phyloP scores from a whole-genome alignment of 2,329 filamentous ascomycete genomes.

The Furcasterigmium furcatum region DNA sequence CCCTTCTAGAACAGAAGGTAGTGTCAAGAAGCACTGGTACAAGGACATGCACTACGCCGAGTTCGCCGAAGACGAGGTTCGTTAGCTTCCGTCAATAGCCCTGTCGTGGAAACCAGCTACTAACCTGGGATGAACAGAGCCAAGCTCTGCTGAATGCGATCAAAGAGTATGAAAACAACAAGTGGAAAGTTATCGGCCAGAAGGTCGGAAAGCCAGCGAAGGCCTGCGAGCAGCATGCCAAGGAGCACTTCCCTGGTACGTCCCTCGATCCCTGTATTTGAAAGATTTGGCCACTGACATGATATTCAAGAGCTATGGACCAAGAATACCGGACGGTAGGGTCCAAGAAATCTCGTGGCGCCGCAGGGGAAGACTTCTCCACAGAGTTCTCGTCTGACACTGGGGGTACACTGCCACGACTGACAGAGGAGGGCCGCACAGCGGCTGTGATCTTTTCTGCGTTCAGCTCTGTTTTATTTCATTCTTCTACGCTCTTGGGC shows the following conservation, averaged over 20 bases:
- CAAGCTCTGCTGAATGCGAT: conserved; percentile 85
- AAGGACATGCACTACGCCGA: conserved; percentile 99
- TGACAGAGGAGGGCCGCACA: no score
- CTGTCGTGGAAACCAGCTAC: no score
- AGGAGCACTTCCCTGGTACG: conserved; percentile 78
- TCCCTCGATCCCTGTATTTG: conserved; percentile 1
- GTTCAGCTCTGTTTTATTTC: no score
- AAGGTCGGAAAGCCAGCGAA: conserved; percentile 98
- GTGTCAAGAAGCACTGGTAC: conserved; percentile 99
- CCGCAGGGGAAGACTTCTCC: no score
- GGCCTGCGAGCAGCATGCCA: conserved; percentile 79
- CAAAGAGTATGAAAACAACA: conserved; percentile 97
- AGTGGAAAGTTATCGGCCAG: conserved; percentile 96
- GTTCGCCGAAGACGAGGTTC: conserved; percentile 94
- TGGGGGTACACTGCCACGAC: no score
- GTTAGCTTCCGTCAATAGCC: no score
- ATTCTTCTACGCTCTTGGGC: no score
- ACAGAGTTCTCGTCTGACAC: no score
- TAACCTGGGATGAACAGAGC: conserved; percentile 47
- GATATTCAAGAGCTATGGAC: not conserved
- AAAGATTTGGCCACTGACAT: not conserved
- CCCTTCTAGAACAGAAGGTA: conserved; percentile 88
- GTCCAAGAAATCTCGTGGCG: not conserved
- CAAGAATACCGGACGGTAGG: not conserved
- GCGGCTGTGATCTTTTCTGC: no score